Base-by-base conservation (phyloP, 2,329 filamentous ascomycete species). In the Trichoderma atroviride region DNA sequence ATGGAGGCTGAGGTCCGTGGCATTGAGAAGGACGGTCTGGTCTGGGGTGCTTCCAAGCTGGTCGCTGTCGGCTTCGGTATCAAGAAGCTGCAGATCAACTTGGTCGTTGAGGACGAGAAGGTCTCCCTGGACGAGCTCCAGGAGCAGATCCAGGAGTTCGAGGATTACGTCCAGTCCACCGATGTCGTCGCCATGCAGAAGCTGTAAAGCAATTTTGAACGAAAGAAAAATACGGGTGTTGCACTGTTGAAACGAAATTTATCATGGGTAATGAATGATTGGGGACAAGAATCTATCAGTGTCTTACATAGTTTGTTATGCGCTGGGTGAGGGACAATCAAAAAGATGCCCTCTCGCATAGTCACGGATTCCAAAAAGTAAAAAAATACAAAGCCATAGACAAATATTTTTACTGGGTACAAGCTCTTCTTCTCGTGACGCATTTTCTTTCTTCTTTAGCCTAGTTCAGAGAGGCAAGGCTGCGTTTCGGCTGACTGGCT, bases 61-160 rank as follows among this genome's bases (percentile, higher is more conserved):
- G 91, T 97, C 64, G 82, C 94, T 74, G 91, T 99, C 77, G 95
- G 94, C 79, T 99, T 93, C 88, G 96, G 96, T 87, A 96, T 99
- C 87, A 96, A 92, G 88, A 98, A 98, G 89, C 90, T 99, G 73
- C 95, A 98, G 89, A 97, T 99, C 87, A 98, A 93, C 91, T 84
- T 98, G 76, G 94, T 98, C 77, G 86, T 98, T 74, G 96, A 98
- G 87, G 96, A 99, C 81, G 95, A 98, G 75, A 97, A 97, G 89
- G 83, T 99, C 80, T 94, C 92, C 75, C 82, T 92, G 74, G 88
- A 91, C 76, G 95, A 97, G 73, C 90, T 99, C 75, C 89, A 97
- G 87, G 89, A 93, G 80, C 78, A 92, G 86, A 96, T 98, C 78
- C 73, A 80, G 79, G 92, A 88, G 75, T 88, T 94, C 77, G 96